Percentiles rank a stretch among this genome's conserved stretches.
phyloP scores from a whole-genome alignment of 345 rosid genomes.

The Euphorbia pulcherrima region DNA sequence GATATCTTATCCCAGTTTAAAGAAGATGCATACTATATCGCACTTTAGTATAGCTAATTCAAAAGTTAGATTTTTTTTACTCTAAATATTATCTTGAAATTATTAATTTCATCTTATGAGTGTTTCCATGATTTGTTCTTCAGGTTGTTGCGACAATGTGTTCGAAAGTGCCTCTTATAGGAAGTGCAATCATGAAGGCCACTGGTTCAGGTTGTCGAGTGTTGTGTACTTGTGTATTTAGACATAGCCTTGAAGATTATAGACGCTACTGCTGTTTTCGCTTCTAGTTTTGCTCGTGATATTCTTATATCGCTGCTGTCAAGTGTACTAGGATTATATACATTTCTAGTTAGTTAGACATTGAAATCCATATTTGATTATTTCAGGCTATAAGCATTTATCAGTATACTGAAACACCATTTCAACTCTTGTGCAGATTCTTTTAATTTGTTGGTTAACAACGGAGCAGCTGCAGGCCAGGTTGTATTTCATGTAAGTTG shows the following conservation, averaged over 20 bases:
- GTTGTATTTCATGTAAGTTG: slow-evolving; percentile 81
- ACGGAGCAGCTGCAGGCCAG: slow-evolving; percentile 95
- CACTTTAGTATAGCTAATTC: not conserved
- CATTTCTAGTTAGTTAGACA: not conserved
- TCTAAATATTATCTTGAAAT: not conserved
- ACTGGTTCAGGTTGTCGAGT: slow-evolving; percentile 74
- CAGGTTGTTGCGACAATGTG: slow-evolving; percentile 97
- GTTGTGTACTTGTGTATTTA: slow-evolving; percentile 9
- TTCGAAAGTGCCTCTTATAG: slow-evolving; percentile 79
- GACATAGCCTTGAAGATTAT: not conserved
- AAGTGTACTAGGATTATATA: not conserved
- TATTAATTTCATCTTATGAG: not conserved
- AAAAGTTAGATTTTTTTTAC: not conserved
- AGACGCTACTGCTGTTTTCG: not conserved
- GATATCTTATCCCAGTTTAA: too few relatives aligned
- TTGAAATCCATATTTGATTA: not conserved
- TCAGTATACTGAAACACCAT: not conserved
- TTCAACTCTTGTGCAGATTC: slow-evolving; percentile 54
- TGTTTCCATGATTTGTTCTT: slow-evolving; percentile 24
- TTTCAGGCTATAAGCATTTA: not conserved
- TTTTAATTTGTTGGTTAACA: slow-evolving; percentile 86
- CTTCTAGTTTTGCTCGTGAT: not conserved
- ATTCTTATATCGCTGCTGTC: not conserved
- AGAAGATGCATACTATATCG: not conserved
- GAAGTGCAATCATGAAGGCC: slow-evolving; percentile 80